Conservation (phyloP, 768 basidiomycete genomes). For the Chalciporus piperatus region DNA sequence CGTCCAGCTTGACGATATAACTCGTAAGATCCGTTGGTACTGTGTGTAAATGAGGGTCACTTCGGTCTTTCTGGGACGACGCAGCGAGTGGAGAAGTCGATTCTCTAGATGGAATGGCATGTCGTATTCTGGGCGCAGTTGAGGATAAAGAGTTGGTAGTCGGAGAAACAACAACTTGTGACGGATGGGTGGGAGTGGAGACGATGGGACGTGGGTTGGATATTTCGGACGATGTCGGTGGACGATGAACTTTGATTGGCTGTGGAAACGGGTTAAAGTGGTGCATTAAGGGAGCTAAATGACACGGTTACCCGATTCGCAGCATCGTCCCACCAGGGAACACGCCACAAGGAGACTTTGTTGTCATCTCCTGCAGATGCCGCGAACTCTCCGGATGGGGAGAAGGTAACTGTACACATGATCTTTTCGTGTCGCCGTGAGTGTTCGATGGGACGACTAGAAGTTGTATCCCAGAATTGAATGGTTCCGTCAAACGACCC, state of each 20-base stretch:
- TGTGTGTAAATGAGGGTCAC: no score
- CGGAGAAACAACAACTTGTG: no score
- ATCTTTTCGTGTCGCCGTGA: neutral
- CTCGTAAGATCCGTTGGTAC: constrained; percentile 4
- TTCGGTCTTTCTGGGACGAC: neutral
- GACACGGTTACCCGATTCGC: neutral
- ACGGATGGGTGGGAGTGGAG: no score
- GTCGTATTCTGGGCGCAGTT: no score
- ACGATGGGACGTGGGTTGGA: no score
- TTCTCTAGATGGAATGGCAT: no score
- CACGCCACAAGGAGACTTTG: constrained; percentile 4
- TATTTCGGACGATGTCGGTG: no score
- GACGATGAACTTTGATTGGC: no score
- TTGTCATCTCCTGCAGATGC: neutral
- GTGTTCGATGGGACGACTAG: neutral
- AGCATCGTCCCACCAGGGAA: neutral
- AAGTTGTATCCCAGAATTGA: neutral
- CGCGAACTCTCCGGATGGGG: constrained; percentile 6
- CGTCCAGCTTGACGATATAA: neutral
- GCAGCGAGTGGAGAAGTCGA: neutral
- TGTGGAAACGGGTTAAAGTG: no score
- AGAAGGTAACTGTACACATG: neutral
- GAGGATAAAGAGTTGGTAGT: no score
- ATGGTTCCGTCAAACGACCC: neutral
- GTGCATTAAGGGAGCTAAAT: no score